Evolutionary conservation across 2,329 filamentous ascomycete genomes (phyloP), one percentile per base, ranked within the genome.

Genomic region (Diaporthe destruens): DNA sequence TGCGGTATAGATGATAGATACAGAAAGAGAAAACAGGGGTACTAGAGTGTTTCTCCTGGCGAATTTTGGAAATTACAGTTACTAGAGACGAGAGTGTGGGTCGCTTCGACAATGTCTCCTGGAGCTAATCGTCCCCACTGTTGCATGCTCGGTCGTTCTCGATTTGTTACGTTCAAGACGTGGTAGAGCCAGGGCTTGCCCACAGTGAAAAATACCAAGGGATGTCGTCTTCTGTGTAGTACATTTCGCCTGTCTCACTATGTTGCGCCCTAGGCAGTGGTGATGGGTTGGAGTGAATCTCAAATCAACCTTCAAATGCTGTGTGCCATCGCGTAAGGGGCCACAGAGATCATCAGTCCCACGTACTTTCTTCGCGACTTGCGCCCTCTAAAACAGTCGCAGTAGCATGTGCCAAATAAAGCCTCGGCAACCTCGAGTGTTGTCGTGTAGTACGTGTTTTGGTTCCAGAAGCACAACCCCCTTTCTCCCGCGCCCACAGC

Each of bases 401-500:
- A 39, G n/a, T 66, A 23, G 29, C 61, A 66, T 66, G 61, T 53
- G 47, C 20, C 47, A 66, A 39, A 14, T 44, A 34, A 49, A 39
- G 47, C 61, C 61, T 66, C 61, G 61, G 61, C 32, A 25, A 4
- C 61, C 47, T 8, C n/a, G 23, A 34, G 4, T 7, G 11, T 3
- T 14, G 47, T 53, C 61, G 18, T 29, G 12, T 25, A 66, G 36
- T 49, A 39, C 32, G 0, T 66, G 32, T 25, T 20, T 32, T 36
- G 44, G 20, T 25, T 34, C 47, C 61, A 36, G 61, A 53, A 39
- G 44, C 61, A 20, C 47, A 47, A 32, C 59, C 47, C 61, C 61
- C 47, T 53, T 66, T 25, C 61, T 66, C 61, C 16, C 47, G 61
- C 47, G 18, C 39, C 61, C 32, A 66, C 18, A 66, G 61, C 61